Evolutionary conservation across 2,329 filamentous ascomycete genomes (phyloP).

Genomic region (Fusarium sp.): DNA sequence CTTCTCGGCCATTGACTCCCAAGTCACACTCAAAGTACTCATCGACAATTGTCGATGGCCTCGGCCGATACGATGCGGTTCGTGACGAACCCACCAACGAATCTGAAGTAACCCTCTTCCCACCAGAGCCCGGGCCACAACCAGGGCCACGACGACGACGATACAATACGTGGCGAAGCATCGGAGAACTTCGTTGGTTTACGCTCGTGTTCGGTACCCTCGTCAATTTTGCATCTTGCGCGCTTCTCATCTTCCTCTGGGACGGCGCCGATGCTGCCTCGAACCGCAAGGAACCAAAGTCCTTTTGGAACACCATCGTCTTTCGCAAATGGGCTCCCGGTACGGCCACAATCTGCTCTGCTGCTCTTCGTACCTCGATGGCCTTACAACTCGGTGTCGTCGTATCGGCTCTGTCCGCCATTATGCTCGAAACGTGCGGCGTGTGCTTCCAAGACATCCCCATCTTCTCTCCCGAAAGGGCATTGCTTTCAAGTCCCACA

Average conservation of each 20-base stretch:
- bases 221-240: slow-evolving; percentile 2
- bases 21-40: not conserved
- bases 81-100: not conserved
- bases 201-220: slow-evolving; percentile 6
- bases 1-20: not conserved
- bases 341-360: not conserved
- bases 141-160: not conserved
- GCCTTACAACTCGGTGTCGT: not conserved
- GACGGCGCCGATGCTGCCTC: not conserved
- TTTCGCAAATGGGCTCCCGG: not conserved
- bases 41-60: not conserved
- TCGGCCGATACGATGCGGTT: not conserved
- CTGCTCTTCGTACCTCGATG: not conserved
- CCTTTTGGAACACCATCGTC: not conserved
- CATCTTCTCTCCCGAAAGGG: not conserved
- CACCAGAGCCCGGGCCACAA: not conserved
- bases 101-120: not conserved
- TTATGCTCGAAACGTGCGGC: not conserved
- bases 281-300: not conserved
- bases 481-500: not conserved
- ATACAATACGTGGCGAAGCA: not conserved
- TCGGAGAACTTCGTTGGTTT: not conserved
- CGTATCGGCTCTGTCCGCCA: not conserved
- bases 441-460: not conserved
- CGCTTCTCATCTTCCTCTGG: slow-evolving; percentile 22